Conservation (phyloP, 164 flowering plant species). For the grape (Vitis vinifera) region ASM3070453v1 NC_081822.1:12394001-12394500, state of each 20-base stretch:
- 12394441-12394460: no score
- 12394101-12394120: no score
- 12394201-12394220: slow-evolving; percentile 61
- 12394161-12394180: background rate
- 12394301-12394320: slow-evolving; percentile 32
- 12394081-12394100: no score
- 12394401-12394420: no score
- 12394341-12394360: slow-evolving; percentile 46
- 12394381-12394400: no score
- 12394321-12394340: slow-evolving; percentile 43
- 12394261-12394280: slow-evolving; percentile 48
- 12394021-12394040: background rate
- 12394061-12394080: no score
- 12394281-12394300: slow-evolving; percentile 36
- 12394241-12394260: slow-evolving; percentile 80
- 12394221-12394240: slow-evolving; percentile 72
- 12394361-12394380: slow-evolving; percentile 32
- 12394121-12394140: background rate
- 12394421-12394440: no score
- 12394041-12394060: no score
- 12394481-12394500: no score
- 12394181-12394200: slow-evolving; percentile 50
- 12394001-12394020: slow-evolving; percentile 44
- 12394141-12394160: background rate
- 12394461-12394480: no score